Evolutionary conservation across 75 land plant species (phyloP).

Genomic region (Picea sitchensis): DNA sequence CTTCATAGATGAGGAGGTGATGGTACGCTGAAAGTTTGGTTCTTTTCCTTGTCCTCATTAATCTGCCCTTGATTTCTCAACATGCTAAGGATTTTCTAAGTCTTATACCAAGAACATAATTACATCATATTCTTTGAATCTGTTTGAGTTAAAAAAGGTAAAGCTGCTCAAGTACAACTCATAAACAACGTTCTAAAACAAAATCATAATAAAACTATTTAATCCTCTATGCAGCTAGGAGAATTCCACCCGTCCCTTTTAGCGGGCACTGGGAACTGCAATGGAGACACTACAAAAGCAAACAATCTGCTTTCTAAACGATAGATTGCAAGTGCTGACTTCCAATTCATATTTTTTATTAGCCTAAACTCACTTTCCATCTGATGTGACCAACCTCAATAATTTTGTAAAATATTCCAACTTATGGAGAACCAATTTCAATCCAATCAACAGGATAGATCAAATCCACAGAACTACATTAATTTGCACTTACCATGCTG

Average conservation of each 20-base stretch:
- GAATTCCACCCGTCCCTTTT: neutral
- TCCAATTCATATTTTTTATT: too few species aligned
- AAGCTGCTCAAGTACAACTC: neutral
- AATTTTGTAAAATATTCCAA: neutral
- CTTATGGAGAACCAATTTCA: neutral
- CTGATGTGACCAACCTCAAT: neutral
- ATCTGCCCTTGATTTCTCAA: too few species aligned
- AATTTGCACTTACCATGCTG: too few species aligned
- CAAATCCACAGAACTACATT: too few species aligned
- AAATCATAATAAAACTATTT: neutral
- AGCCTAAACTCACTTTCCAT: neutral
- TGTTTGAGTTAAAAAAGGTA: neutral
- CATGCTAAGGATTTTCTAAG: neutral
- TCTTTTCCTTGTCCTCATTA: too few species aligned
- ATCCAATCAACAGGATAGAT: too few species aligned
- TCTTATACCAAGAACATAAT: neutral
- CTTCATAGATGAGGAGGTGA: too few species aligned
- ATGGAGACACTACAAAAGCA: neutral
- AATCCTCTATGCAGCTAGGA: neutral
- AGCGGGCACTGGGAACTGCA: neutral
- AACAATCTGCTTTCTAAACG: too few species aligned
- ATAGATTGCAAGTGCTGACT: too few species aligned
- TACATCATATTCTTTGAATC: neutral
- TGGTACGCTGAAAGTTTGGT: too few species aligned
- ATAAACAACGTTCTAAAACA: neutral